Percentiles rank a stretch among this genome's conserved stretches.
phyloP scores from a whole-genome alignment of 345 rosid genomes.

The Lagerstroemia speciosa region DNA sequence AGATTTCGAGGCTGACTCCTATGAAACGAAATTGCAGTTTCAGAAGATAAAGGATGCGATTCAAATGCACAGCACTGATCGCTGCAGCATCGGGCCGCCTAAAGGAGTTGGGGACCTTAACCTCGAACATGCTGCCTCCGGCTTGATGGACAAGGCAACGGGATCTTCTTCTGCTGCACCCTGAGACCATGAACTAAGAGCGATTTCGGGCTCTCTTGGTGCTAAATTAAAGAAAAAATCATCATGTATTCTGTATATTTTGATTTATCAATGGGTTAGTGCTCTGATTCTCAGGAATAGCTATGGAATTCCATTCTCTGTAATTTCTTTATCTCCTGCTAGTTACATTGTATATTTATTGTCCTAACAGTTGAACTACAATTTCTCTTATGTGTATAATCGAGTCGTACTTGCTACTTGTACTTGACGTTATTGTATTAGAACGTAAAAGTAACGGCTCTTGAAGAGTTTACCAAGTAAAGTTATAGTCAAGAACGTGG shows the following conservation, averaged over 20 bases:
- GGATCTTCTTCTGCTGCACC: constrained; percentile 10
- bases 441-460: not conserved
- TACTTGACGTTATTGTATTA: not conserved
- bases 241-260: constrained; percentile 1
- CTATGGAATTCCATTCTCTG: constrained; percentile 5
- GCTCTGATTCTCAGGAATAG: not conserved
- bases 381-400: not conserved
- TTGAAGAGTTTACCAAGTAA: too few species aligned
- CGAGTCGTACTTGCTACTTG: not conserved
- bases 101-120: constrained; percentile 29
- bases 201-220: not conserved
- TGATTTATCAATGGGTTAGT: not conserved
- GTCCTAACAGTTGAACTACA: not conserved
- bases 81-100: constrained; percentile 20
- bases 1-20: not conserved
- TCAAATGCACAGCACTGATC: constrained; percentile 21
- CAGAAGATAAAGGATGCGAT: constrained; percentile 41
- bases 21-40: constrained; percentile 21
- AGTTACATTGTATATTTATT: not conserved
- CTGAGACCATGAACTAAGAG: not conserved
- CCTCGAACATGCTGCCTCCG: constrained; percentile 15
- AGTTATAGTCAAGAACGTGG: too few species aligned
- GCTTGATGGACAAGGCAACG: constrained; percentile 14
- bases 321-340: not conserved
- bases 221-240: not conserved